Base-by-base conservation (phyloP, 371 early-diverging fungal species). In the Mortierella sp. region DNA sequence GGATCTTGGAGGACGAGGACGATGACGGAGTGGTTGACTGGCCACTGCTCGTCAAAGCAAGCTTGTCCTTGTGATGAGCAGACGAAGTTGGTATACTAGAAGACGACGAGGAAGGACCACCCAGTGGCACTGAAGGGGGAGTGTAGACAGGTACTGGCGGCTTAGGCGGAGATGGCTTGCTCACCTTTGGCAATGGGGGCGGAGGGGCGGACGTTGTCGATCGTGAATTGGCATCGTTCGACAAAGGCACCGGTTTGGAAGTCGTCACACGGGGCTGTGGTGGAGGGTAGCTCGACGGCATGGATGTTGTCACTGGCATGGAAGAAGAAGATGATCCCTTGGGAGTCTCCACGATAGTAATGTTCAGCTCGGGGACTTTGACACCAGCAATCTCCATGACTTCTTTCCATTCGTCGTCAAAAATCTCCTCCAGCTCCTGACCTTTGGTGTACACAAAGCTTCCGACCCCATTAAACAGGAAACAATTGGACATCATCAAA, bases 401-500 rank as follows among this genome's bases (percentile, higher is more conserved):
- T 2, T 57, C 76, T 0, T 60, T 50, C 88, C 81, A 81, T 45
- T 94, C 94, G 50, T 87, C 76, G 21, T 94, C 91, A 72, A 97
- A 95, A 19, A 91, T 88, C 1, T 88, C 84, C 81, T 97, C 95
- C 16, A 98, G 83, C 19, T 89, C 84, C 71, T 92, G 90, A 0
- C 96, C 98, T 80, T 95, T 92, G 16, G 93, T 91, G 88, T 96
- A 94, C 16, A 97, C 97, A 70, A 93, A 96, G 0, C 96, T 91
- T 13, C 93, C 96, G 0, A 93, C 89, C 6, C 90, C 90, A 87
- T 99, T 99, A 89, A 98, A 99, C 48, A 92, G 90, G 76, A 92
- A 95, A 85, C 99, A 99, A 89, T 99, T 99, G 76, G 89, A 85
- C 63, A 99, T 90, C 70, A 97, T 91, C 16, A 92, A 84, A 19